phyloP scores from a whole-genome alignment of 1,139 yeast species.

The Magnusiomyces paraingens region DNA sequence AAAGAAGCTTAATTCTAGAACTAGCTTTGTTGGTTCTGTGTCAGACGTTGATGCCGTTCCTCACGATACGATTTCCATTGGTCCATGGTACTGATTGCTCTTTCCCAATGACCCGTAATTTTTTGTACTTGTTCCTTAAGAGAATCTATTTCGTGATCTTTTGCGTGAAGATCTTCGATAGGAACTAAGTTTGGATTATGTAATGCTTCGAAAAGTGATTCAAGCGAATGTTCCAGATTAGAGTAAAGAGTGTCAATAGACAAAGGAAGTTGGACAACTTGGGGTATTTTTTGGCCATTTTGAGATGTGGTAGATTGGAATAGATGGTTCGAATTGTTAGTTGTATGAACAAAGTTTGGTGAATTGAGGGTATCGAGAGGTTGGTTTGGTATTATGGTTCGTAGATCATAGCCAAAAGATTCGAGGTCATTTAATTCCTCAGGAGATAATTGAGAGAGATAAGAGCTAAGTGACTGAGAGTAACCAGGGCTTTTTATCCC shows the following conservation, averaged over 20 bases:
- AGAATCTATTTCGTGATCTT: not conserved
- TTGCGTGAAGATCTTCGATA: not conserved
- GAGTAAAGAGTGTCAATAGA: not conserved
- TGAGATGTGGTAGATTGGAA: not conserved
- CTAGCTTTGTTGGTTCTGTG: no score
- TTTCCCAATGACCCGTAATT: not conserved
- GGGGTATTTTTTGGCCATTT: not conserved
- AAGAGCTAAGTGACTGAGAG: no score
- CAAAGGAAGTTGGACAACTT: not conserved
- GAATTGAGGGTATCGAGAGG: no score
- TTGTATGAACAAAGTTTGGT: no score
- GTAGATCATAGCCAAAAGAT: no score
- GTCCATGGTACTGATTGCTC: conserved; percentile 5
- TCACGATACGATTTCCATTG: conserved; percentile 7
- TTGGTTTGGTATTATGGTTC: no score
- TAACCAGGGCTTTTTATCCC: no score
- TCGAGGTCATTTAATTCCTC: no score
- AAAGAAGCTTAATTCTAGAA: no score
- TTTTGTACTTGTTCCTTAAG: not conserved
- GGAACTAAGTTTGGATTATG: conserved; percentile 2
- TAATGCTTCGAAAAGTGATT: not conserved
- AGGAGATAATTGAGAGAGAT: no score
- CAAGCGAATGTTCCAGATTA: not conserved
- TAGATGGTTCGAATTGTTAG: no score
- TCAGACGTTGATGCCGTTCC: not conserved